phyloP scores from a whole-genome alignment of 2,329 filamentous ascomycete genomes.

The Xylariales sp. region DNA sequence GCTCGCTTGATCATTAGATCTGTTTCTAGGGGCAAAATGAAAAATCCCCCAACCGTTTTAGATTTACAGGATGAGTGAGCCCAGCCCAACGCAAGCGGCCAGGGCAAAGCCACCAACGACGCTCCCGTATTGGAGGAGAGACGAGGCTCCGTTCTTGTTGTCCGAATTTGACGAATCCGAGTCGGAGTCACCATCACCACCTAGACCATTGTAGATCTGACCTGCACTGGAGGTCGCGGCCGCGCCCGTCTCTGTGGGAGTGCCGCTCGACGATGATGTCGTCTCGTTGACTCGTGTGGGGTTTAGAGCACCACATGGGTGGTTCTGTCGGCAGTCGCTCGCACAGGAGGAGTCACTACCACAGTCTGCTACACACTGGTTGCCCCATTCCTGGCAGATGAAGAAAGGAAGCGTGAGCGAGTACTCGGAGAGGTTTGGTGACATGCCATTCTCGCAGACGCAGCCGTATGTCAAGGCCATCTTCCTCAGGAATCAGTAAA shows the following conservation, averaged over 20 bases:
- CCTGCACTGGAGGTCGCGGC: constrained; percentile 49
- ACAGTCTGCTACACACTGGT: constrained; percentile 73
- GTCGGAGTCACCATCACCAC: constrained; percentile 38
- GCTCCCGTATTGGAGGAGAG: constrained; percentile 34
- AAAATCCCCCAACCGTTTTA: background rate
- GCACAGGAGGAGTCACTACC: constrained; percentile 67
- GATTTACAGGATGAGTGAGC: constrained; percentile 36
- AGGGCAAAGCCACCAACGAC: constrained; percentile 31
- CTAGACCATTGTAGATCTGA: constrained; percentile 53
- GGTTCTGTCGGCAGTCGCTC: constrained; percentile 69
- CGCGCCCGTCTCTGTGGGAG: constrained; percentile 53
- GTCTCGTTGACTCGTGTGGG: constrained; percentile 71
- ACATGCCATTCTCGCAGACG: constrained; percentile 73
- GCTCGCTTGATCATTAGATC: constrained; percentile 4
- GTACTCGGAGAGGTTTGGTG: constrained; percentile 81
- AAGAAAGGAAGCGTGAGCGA: constrained; percentile 83
- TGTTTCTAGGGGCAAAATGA: background rate
- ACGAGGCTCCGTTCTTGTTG: constrained; percentile 29
- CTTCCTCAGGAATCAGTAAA: constrained; percentile 51
- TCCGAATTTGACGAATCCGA: constrained; percentile 22
- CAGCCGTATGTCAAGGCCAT: constrained; percentile 75
- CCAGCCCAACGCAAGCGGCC: constrained; percentile 33
- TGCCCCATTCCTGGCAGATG: constrained; percentile 77
- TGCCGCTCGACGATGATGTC: constrained; percentile 55
- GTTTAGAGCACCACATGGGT: constrained; percentile 78